Evolutionary conservation across 441 rosid genomes (phyloP).

Genomic region (Erysimum cheiri): DNA sequence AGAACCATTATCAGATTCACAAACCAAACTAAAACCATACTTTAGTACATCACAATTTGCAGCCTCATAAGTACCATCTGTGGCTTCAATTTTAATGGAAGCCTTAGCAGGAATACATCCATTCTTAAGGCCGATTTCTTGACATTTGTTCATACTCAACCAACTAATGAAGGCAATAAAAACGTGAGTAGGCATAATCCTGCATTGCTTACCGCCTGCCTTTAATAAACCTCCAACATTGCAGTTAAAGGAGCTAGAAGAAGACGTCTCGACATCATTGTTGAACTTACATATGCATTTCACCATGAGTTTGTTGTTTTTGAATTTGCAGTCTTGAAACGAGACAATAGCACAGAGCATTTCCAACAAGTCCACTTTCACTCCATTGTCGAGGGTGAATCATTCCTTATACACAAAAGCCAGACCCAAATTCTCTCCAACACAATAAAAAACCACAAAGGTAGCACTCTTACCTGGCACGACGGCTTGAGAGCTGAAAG

Average conservation of each 20-base stretch:
- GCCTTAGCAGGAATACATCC: conserved; percentile 12
- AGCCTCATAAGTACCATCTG: conserved; percentile 1
- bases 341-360: conserved; percentile 20
- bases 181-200: conserved; percentile 4
- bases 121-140: no score
- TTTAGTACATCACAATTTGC: no score
- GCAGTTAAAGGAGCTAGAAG: conserved; percentile 1
- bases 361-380: conserved; percentile 10
- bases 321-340: conserved; percentile 3
- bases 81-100: conserved; percentile 14
- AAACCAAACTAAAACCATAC: no score
- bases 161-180: conserved; percentile 23
- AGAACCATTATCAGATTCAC: no score
- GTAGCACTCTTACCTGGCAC: background rate
- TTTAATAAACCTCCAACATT: conserved; percentile 15
- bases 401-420: background rate
- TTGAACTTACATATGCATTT: conserved; percentile 22
- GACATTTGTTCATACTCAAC: no score
- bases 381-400: background rate
- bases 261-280: background rate
- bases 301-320: conserved; percentile 7
- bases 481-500: background rate
- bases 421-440: background rate
- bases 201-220: background rate
- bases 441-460: background rate